Base-by-base conservation (phyloP, 106 monocot genomes). In the Allium cepa region DNA sequence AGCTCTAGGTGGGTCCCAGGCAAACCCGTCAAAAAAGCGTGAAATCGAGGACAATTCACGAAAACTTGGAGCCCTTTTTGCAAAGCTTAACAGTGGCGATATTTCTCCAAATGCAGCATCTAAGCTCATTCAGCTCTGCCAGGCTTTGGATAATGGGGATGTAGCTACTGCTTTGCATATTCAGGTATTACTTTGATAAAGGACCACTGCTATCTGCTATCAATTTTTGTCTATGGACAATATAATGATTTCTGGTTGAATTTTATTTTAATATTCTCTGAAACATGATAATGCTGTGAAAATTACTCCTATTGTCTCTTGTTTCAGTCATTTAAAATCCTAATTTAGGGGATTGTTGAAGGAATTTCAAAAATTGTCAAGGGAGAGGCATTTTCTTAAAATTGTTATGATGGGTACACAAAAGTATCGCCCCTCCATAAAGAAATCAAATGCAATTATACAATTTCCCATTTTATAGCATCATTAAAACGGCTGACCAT, bases 1-100 rank as follows among this genome's bases (percentile, higher is more conserved):
- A 73, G 88, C 92, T 62, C 62, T 92, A 27, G 97, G 96, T 60
- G 96, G 97, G 28, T 57, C 83, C 12, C 86, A 77, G 58, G 89
- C 84, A 67, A 85, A 85, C 78, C 79, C 83, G 66, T 69, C 91
- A 67, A 99, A 85, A 72, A 99, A 85, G 60, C 75, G 97, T 62
- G 97, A 99, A 70, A 90, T 99, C 49, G 92, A 99, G 17, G 97
- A 99, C 60, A 99, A 89, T 57, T 99, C 97, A 27, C 89, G 72
- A 66, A 99, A 87, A 80, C 89, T 99, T 53, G 97, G 92, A 16
- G 70, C 82, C 49, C 69, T 99, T 15, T 92, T 92, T 67, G 82
- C 83, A 56, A 99, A 92, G 68, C 81, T 92, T 14, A 92, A 87
- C 65, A 75, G 72, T 26, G 87, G 89, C 45, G 97, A 99, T 50